Conservation (phyloP, 192 early-diverging fungal genomes). For the Linnemannia zychae region DNA sequence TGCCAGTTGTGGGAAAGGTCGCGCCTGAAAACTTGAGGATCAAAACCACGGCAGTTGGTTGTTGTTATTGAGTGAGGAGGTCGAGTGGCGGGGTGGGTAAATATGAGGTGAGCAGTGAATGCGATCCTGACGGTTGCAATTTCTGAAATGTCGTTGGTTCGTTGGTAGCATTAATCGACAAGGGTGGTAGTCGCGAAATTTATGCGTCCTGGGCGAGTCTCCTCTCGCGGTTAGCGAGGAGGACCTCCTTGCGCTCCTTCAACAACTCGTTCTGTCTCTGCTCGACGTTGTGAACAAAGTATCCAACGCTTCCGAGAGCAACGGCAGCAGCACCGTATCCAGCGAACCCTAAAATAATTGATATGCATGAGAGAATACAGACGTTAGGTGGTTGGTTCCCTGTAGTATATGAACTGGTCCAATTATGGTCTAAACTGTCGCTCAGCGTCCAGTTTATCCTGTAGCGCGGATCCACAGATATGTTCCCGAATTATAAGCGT, state of each 20-base stretch:
- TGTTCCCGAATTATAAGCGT: not conserved
- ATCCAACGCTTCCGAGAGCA: slow-evolving; percentile 39
- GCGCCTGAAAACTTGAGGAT: not conserved
- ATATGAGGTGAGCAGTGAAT: not conserved
- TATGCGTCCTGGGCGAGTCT: slow-evolving; percentile 26
- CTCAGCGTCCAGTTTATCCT: not conserved
- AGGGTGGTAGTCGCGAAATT: not conserved
- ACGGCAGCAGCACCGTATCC: slow-evolving; percentile 41
- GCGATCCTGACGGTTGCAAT: not conserved
- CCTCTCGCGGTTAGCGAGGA: slow-evolving; percentile 51
- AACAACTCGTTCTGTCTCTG: slow-evolving; percentile 53
- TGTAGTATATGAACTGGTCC: not conserved
- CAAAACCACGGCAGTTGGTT: not conserved
- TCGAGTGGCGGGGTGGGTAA: not conserved
- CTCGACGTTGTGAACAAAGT: slow-evolving; percentile 36
- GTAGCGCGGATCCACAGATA: not conserved
- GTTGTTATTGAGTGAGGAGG: not conserved
- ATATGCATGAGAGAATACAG: not conserved
- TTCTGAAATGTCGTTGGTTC: not conserved
- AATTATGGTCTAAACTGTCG: not conserved
- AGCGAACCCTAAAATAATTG: slow-evolving; percentile 26
- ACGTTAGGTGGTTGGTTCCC: not conserved
- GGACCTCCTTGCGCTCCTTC: slow-evolving; percentile 49
- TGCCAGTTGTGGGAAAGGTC: not conserved
- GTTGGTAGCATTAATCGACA: not conserved